phyloP scores from a whole-genome alignment of 2,329 filamentous ascomycete genomes.

The Fusarium buxicola region DNA sequence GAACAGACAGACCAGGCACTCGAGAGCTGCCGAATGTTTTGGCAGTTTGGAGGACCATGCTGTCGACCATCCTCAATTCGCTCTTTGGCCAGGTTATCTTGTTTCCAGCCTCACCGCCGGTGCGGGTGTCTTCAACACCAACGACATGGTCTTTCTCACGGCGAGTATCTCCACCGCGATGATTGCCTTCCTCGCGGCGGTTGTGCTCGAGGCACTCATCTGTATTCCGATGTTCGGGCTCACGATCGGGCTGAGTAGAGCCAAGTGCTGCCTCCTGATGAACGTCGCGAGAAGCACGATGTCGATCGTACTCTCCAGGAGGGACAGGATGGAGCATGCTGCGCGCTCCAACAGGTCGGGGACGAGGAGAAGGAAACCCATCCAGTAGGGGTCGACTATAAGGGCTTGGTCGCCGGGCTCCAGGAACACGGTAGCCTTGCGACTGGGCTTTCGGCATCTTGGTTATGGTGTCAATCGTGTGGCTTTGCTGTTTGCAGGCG shows the following conservation, averaged over 20 bases:
- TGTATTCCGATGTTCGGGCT: too few species aligned
- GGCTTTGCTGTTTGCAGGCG: neutral
- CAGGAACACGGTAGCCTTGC: neutral
- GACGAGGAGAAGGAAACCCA: neutral
- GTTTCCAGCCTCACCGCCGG: neutral
- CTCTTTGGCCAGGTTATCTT: neutral
- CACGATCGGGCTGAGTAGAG: too few species aligned
- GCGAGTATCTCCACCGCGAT: too few species aligned
- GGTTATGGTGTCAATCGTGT: neutral
- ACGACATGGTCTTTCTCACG: too few species aligned
- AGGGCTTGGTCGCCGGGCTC: neutral
- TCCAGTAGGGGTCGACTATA: neutral
- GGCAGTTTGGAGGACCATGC: conserved; percentile 16
- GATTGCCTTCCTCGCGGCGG: too few species aligned
- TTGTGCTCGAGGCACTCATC: too few species aligned
- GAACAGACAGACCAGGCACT: neutral
- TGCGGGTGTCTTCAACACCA: neutral
- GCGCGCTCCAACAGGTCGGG: neutral
- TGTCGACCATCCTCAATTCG: conserved; percentile 8
- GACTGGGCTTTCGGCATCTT: neutral
- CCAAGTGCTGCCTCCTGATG: too few species aligned
- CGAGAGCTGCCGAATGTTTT: neutral
- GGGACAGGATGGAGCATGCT: neutral
- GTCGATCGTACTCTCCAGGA: too few species aligned
- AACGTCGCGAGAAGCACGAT: too few species aligned